Conservation (phyloP, 2,329 filamentous ascomycete genomes). For the Aspergillus japonicus region DNA sequence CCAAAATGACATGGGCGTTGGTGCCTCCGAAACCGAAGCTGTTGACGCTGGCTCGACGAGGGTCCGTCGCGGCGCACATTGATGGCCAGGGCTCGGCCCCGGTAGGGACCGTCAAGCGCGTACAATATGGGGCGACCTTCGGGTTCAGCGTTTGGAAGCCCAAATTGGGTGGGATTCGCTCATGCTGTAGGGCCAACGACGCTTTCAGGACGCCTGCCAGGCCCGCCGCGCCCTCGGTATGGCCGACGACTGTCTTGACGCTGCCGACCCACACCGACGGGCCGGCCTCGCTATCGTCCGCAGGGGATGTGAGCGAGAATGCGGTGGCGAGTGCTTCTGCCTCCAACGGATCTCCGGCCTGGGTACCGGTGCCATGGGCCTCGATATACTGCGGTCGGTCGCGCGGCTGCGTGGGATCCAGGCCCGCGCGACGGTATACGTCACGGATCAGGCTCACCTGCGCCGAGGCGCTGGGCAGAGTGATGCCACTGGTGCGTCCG, state of each 20-base stretch:
- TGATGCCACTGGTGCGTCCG: slow-evolving; percentile 44
- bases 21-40: slow-evolving; percentile 29
- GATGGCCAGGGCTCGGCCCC: slow-evolving; percentile 16
- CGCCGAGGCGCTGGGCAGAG: slow-evolving; percentile 34
- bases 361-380: slow-evolving; percentile 39
- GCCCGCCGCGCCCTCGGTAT: too few relatives aligned
- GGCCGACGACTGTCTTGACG: slow-evolving; percentile 18
- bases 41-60: slow-evolving; percentile 24
- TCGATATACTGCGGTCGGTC: not conserved
- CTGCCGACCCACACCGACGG: not conserved
- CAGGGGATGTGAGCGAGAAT: too few relatives aligned
- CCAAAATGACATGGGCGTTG: slow-evolving; percentile 14
- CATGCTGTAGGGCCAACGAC: slow-evolving; percentile 44
- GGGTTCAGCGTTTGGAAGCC: not conserved
- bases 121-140: not conserved
- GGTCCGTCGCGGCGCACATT: slow-evolving; percentile 11
- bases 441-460: slow-evolving; percentile 27
- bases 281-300: not conserved
- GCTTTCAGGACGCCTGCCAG: slow-evolving; percentile 44
- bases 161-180: slow-evolving; percentile 44
- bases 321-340: slow-evolving; percentile 8
- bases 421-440: slow-evolving; percentile 24
- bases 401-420: too few relatives aligned
- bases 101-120: slow-evolving; percentile 1
- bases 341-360: slow-evolving; percentile 22